Percentiles rank a stretch among this genome's conserved stretches.
phyloP scores from a whole-genome alignment of 2,329 filamentous ascomycete species.

The Karstenula rhodostoma region DNA sequence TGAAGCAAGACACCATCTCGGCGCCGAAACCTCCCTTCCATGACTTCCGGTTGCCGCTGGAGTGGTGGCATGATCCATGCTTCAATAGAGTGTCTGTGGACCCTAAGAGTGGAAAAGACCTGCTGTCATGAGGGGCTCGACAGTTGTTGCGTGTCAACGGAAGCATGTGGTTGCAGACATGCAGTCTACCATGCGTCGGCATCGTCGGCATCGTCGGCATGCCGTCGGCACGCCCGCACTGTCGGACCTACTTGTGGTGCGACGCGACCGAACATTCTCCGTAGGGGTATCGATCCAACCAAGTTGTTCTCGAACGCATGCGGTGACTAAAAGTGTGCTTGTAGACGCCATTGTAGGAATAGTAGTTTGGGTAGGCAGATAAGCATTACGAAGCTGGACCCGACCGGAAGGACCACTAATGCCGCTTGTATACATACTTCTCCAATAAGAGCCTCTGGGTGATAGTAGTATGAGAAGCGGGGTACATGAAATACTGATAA shows the following conservation, averaged over 20 bases:
- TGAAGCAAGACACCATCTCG: neutral
- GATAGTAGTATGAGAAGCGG: slow-evolving; percentile 1
- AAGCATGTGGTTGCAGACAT: slow-evolving; percentile 1
- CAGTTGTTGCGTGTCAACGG: neutral
- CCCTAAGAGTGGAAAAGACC: neutral
- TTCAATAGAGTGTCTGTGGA: neutral
- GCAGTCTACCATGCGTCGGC: neutral
- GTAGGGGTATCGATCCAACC: neutral
- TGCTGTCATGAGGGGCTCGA: too few species aligned
- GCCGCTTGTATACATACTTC: neutral
- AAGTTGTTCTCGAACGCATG: neutral
- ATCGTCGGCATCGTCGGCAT: slow-evolving; percentile 8
- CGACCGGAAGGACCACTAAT: neutral
- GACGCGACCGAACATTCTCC: neutral
- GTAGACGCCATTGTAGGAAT: neutral
- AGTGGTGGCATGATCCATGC: slow-evolving; percentile 11
- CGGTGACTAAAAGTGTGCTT: slow-evolving; percentile 11
- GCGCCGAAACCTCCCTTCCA: neutral
- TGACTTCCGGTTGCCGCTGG: slow-evolving; percentile 5
- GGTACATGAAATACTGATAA: neutral
- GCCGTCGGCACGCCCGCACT: neutral
- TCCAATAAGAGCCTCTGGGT: neutral
- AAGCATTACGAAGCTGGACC: slow-evolving; percentile 6
- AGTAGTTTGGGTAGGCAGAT: neutral
- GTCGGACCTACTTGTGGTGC: neutral